These are phyloP conservation scores for Immersiporthe knoxdaviesiana DNA, from an alignment of 2,329 filamentous ascomycete species.

Conservation along the genomic window DNA sequence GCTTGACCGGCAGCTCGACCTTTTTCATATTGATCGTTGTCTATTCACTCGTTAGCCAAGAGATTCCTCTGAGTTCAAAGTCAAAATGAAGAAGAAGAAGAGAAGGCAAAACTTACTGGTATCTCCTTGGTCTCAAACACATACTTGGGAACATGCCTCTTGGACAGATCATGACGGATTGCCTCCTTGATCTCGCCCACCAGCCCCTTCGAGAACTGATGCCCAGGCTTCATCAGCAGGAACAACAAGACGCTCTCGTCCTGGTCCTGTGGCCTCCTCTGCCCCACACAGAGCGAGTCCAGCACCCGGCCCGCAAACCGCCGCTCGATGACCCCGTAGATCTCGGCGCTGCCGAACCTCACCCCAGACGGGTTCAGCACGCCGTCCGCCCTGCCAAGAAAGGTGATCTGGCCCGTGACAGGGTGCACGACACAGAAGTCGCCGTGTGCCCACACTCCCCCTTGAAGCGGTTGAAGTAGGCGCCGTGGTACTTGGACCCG, in stretches of 20 bases:
- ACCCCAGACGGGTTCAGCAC: constrained; percentile 81
- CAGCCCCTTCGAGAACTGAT: constrained; percentile 57
- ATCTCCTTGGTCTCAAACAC: constrained; percentile 82
- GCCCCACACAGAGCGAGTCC: constrained; percentile 81
- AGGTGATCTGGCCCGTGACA: constrained; percentile 63
- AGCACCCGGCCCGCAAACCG: constrained; percentile 64
- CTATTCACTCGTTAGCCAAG: constrained; percentile 43
- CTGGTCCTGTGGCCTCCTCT: constrained; percentile 62
- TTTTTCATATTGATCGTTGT: constrained; percentile 85
- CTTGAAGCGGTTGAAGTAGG: constrained; percentile 66
- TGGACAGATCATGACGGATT: constrained; percentile 69
- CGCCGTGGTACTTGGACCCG: constrained; percentile 60
- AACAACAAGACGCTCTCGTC: constrained; percentile 62
- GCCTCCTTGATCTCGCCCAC: constrained; percentile 63
- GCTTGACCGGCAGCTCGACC: constrained; percentile 82
- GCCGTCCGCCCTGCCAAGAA: constrained; percentile 75
- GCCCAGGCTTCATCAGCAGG: constrained; percentile 59
- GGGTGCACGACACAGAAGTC: constrained; percentile 78
- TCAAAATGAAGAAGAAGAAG: not conserved
- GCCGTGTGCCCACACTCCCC: constrained; percentile 68
- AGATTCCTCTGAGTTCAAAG: no score
- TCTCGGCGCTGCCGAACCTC: constrained; percentile 78
- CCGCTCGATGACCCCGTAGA: constrained; percentile 74
- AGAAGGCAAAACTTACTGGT: constrained; percentile 57
- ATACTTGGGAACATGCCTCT: constrained; percentile 76